A percentile compares a stretch with the other conserved stretches of the same genome.
Evolutionary conservation across 345 rosid genomes (phyloP).

Genomic region (Leavenworthia alabamica): DNA sequence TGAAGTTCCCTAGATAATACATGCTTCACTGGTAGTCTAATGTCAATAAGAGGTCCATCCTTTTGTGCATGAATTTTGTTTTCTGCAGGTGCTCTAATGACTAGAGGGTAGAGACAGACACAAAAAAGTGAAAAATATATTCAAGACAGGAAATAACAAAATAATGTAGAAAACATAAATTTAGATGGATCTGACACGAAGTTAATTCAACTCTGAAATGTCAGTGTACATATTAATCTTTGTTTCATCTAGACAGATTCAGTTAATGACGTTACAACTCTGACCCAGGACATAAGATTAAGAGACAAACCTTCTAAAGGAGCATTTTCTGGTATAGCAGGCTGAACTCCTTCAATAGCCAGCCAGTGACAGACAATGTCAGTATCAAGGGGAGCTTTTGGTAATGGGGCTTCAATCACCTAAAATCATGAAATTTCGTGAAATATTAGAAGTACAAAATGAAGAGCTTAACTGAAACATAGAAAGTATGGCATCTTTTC

Average conservation of each 20-base stretch:
- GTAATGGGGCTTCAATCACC: constrained; percentile 97
- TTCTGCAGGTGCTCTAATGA: constrained; percentile 62
- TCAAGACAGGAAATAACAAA: background rate
- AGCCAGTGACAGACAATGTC: constrained; percentile 88
- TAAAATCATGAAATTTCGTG: constrained; percentile 28
- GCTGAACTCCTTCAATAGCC: constrained; percentile 96
- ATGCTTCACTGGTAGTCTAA: constrained; percentile 86
- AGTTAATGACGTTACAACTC: background rate
- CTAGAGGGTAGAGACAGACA: constrained; percentile 38
- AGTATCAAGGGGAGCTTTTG: constrained; percentile 91
- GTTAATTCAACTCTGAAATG: background rate
- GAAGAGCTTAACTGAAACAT: constrained; percentile 2
- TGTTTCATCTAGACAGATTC: background rate
- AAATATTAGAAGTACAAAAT: background rate
- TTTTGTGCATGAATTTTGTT: constrained; percentile 49
- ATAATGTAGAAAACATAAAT: background rate
- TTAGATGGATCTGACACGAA: background rate
- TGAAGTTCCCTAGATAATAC: constrained; percentile 85
- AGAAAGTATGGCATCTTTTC: background rate
- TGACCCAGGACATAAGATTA: constrained; percentile 7
- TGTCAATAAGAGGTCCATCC: constrained; percentile 67
- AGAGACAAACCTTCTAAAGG: constrained; percentile 65
- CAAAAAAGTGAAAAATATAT: background rate
- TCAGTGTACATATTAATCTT: constrained; percentile 3
- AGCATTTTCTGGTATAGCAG: constrained; percentile 95